A percentile compares a stretch with the other conserved stretches of the same genome.
These are phyloP conservation scores for Isabelozyma gotoi DNA, from an alignment of 805 yeast genomes.

Conservation along the genomic window DNA sequence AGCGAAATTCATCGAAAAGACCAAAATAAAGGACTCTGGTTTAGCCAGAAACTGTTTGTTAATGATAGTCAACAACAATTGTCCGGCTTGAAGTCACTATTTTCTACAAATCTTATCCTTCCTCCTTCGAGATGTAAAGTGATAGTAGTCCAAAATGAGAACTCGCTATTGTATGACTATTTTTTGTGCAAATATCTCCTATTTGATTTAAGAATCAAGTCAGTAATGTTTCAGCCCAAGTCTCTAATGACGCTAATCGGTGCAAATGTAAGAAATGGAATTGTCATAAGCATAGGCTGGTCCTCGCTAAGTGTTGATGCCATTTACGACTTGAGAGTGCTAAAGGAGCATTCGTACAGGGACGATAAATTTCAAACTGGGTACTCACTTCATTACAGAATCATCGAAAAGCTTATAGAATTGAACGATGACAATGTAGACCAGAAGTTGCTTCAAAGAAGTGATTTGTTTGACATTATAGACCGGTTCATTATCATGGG, in stretches of 20 bases:
- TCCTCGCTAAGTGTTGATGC: constrained; percentile 13
- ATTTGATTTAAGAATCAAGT: constrained; percentile 19
- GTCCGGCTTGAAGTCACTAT: neutral
- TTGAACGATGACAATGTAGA: constrained; percentile 9
- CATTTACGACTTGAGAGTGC: constrained; percentile 23
- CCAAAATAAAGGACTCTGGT: neutral
- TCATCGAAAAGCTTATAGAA: constrained; percentile 11
- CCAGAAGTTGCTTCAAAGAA: constrained; percentile 5
- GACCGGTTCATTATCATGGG: constrained; percentile 14
- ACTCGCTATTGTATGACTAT: constrained; percentile 13
- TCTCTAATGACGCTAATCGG: constrained; percentile 20
- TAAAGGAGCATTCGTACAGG: constrained; percentile 4
- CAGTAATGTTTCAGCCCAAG: constrained; percentile 20
- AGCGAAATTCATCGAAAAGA: neutral
- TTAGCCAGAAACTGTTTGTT: neutral
- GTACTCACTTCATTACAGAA: constrained; percentile 15
- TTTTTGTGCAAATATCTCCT: constrained; percentile 19
- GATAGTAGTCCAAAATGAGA: constrained; percentile 17
- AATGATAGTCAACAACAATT: no score
- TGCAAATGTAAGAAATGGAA: constrained; percentile 17
- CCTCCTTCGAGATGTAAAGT: constrained; percentile 19
- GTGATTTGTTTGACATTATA: constrained; percentile 14
- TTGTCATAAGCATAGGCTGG: constrained; percentile 33
- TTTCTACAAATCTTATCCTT: constrained; percentile 9
- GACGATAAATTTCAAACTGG: constrained; percentile 10